These are phyloP conservation scores for Umbellularia californica DNA, from an alignment of 164 flowering plant genomes.

Conservation along the genomic window DNA sequence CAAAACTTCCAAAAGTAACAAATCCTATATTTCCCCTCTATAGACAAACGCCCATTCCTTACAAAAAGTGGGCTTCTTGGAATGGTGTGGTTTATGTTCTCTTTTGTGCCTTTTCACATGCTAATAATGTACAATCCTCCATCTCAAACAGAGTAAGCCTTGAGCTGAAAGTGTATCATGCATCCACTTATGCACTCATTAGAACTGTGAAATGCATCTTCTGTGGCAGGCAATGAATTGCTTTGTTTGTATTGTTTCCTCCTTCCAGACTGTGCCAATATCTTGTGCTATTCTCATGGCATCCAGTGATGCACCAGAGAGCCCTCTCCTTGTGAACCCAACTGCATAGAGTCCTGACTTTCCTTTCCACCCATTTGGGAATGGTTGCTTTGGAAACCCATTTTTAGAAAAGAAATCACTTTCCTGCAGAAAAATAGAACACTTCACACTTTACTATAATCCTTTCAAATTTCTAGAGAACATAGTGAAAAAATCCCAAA, in stretches of 20 bases:
- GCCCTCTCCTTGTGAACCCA: slow-evolving; percentile 10
- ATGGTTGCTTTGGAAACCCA: slow-evolving; percentile 2
- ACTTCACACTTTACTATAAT: background rate
- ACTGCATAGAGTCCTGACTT: background rate
- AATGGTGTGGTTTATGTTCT: slow-evolving; percentile 45
- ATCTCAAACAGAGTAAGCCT: background rate
- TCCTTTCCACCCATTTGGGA: slow-evolving; percentile 2
- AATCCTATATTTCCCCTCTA: slow-evolving; percentile 48
- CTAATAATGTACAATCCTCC: slow-evolving; percentile 4
- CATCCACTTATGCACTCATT: background rate
- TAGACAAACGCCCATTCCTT: slow-evolving; percentile 30
- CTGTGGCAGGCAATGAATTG: slow-evolving; percentile 43
- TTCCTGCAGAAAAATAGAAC: background rate
- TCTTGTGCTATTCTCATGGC: slow-evolving; percentile 67
- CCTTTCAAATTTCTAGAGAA: background rate
- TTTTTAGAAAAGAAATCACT: slow-evolving; percentile 8
- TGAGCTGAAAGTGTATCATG: background rate
- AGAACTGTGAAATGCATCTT: slow-evolving; percentile 65
- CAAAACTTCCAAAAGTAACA: background rate
- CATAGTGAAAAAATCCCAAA: background rate
- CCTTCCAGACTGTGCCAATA: slow-evolving; percentile 70
- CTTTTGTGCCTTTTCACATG: slow-evolving; percentile 9
- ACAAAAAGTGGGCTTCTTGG: slow-evolving; percentile 35
- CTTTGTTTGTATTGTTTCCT: slow-evolving; percentile 61
- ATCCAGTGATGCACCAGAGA: slow-evolving; percentile 79